Conservation (phyloP, 768 basidiomycete genomes). For the Dacryopinax spathularia region DNA sequence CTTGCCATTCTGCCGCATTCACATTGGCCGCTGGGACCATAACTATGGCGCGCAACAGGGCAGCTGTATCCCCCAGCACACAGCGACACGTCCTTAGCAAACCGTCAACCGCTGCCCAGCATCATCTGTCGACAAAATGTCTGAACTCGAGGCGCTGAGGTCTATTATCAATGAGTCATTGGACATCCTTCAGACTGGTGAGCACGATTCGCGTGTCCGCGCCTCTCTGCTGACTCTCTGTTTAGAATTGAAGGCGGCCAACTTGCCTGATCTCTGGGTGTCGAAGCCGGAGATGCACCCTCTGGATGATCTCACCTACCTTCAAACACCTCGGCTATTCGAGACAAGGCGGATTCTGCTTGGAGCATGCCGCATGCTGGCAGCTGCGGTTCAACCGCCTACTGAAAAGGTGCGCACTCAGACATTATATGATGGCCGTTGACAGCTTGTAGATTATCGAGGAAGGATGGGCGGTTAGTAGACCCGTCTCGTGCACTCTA, state of each 20-base stretch:
- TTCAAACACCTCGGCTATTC: background rate
- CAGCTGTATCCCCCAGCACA: too few species aligned
- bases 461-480: slow-evolving; percentile 55
- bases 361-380: background rate
- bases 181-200: background rate
- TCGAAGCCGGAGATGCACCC: background rate
- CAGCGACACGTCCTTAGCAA: too few species aligned
- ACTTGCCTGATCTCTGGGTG: background rate
- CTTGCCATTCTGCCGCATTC: background rate
- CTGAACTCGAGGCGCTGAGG: background rate
- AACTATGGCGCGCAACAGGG: too few species aligned
- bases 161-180: background rate
- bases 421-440: background rate
- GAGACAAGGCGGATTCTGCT: background rate
- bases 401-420: background rate
- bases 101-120: too few species aligned
- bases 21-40: background rate
- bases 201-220: background rate
- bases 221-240: background rate
- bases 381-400: background rate
- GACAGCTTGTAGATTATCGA: slow-evolving; percentile 33
- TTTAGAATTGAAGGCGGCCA: background rate
- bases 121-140: background rate
- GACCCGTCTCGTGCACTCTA: slow-evolving; percentile 28
- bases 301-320: background rate